A percentile compares a stretch with the other conserved stretches of the same genome.
Evolutionary conservation across 768 basidiomycete species (phyloP).

Genomic region (Hortiboletus flavorubellus): DNA sequence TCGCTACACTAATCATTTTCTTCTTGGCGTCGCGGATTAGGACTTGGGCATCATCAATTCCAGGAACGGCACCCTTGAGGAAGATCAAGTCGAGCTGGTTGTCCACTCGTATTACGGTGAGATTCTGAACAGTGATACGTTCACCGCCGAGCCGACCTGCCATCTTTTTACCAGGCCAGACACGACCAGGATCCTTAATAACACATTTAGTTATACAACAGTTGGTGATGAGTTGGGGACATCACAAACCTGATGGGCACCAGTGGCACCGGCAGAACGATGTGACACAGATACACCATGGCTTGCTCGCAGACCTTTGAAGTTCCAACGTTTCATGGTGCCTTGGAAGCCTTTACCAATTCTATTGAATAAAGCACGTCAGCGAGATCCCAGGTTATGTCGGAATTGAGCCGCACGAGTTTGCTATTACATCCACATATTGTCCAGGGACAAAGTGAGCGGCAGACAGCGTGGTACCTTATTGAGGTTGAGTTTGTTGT

Average conservation of each 20-base stretch:
- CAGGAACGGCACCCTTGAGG: slow-evolving; percentile 89
- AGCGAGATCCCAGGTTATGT: slow-evolving; percentile 1
- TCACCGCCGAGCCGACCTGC: slow-evolving; percentile 88
- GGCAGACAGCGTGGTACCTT: slow-evolving; percentile 86
- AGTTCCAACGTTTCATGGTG: slow-evolving; percentile 95
- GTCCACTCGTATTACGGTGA: slow-evolving; percentile 87
- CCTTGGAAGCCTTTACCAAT: slow-evolving; percentile 98
- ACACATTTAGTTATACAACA: slow-evolving; percentile 1
- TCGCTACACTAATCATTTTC: slow-evolving; percentile 61
- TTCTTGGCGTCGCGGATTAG: slow-evolving; percentile 88
- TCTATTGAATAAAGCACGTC: slow-evolving; percentile 39
- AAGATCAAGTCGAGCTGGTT: slow-evolving; percentile 82
- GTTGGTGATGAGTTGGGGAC: neutral
- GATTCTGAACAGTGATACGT: slow-evolving; percentile 82
- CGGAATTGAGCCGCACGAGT: slow-evolving; percentile 58
- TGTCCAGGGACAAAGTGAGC: slow-evolving; percentile 98
- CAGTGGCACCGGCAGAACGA: slow-evolving; percentile 89
- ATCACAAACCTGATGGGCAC: slow-evolving; percentile 81
- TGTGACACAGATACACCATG: slow-evolving; percentile 97
- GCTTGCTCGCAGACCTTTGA: slow-evolving; percentile 85
- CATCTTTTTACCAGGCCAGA: slow-evolving; percentile 99
- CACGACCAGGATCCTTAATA: slow-evolving; percentile 85
- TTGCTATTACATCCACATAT: slow-evolving; percentile 86
- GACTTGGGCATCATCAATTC: slow-evolving; percentile 84
- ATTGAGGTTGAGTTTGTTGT: neutral